A percentile compares a stretch with the other conserved stretches of the same genome.
phyloP scores from a whole-genome alignment of 805 yeast species.

The Metschnikowia gruessii region DNA sequence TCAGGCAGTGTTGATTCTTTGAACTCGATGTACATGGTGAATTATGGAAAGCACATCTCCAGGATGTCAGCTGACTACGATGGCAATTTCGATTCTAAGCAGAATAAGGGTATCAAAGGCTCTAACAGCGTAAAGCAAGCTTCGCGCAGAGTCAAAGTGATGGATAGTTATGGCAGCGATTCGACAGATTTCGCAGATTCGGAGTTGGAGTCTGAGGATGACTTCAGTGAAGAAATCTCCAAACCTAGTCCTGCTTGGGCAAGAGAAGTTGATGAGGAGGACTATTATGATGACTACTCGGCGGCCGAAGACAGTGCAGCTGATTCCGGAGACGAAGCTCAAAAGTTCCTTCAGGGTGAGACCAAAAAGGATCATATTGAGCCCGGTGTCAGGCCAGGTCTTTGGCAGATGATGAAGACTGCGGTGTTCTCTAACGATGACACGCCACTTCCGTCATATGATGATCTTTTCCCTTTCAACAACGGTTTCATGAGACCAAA shows the following conservation, averaged over 20 bases:
- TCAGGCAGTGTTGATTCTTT: constrained; percentile 39
- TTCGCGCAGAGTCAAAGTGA: background rate
- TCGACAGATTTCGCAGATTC: constrained; percentile 32
- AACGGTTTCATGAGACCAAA: constrained; percentile 31
- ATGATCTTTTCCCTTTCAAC: constrained; percentile 64
- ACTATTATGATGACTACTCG: constrained; percentile 24
- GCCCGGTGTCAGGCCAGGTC: constrained; percentile 18
- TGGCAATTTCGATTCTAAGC: background rate
- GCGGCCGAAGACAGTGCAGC: constrained; percentile 7
- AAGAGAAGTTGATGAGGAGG: constrained; percentile 36
- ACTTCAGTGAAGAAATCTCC: constrained; percentile 22
- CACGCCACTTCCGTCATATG: constrained; percentile 60
- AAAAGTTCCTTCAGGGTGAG: background rate
- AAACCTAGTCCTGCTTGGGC: constrained; percentile 6
- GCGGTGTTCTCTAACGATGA: constrained; percentile 38
- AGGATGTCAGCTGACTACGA: constrained; percentile 33
- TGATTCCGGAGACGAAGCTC: constrained; percentile 1
- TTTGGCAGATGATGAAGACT: constrained; percentile 45
- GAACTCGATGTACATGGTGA: constrained; percentile 38
- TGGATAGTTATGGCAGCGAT: constrained; percentile 13
- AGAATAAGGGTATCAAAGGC: background rate
- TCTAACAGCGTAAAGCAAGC: background rate
- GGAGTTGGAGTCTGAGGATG: constrained; percentile 35
- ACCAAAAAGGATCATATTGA: background rate
- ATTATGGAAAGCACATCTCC: constrained; percentile 40